Evolutionary conservation across 306 rosid species (phyloP).

Genomic region (Arachis hypogaea): DNA sequence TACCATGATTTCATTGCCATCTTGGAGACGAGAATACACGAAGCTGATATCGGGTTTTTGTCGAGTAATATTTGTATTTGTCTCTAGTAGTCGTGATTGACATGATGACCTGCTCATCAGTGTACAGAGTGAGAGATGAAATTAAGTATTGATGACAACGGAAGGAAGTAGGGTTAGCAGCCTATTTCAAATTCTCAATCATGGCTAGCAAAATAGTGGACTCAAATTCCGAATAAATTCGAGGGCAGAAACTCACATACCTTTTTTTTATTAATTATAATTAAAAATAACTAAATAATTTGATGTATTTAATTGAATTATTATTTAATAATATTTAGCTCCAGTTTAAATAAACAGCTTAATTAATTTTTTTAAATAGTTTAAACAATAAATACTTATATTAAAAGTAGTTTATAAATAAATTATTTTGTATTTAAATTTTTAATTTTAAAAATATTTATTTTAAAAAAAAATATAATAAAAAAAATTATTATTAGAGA

Average conservation of each 20-base stretch:
- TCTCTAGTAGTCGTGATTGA: conserved; percentile 47
- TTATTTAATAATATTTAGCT: too few relatives aligned
- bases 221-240: not conserved
- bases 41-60: conserved; percentile 37
- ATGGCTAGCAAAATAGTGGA: not conserved
- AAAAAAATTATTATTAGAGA: too few relatives aligned
- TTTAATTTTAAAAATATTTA: too few relatives aligned
- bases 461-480: too few relatives aligned
- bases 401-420: too few relatives aligned
- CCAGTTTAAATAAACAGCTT: too few relatives aligned
- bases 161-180: conserved; percentile 3
- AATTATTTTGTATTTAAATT: too few relatives aligned
- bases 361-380: too few relatives aligned
- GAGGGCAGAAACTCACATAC: not conserved
- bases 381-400: too few relatives aligned
- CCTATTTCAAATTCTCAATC: not conserved
- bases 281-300: too few relatives aligned
- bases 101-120: conserved; percentile 48
- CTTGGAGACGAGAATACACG: conserved; percentile 40
- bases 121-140: conserved; percentile 15
- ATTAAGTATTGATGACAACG: not conserved
- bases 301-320: too few relatives aligned
- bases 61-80: conserved; percentile 33
- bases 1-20: conserved; percentile 56
- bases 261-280: not conserved